A percentile compares a stretch with the other conserved stretches of the same genome.
phyloP scores from a whole-genome alignment of 2,329 filamentous ascomycete species.

The Botryosphaeria dothidea region DNA sequence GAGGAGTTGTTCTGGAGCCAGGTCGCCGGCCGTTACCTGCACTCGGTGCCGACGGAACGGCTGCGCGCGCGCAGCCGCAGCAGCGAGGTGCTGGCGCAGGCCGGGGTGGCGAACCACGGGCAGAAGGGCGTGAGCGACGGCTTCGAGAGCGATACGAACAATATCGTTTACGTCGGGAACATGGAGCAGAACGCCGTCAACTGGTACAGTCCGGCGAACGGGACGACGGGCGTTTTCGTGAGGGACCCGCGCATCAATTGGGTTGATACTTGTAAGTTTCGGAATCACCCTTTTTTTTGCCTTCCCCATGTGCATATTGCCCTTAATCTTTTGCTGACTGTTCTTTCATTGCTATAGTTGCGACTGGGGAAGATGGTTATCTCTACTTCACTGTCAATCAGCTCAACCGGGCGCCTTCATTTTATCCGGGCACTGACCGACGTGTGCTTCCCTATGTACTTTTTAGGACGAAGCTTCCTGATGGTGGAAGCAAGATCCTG shows the following conservation, averaged over 20 bases:
- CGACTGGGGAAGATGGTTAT: constrained; percentile 48
- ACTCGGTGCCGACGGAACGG: constrained; percentile 45
- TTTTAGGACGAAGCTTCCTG: constrained; percentile 43
- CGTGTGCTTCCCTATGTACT: constrained; percentile 46
- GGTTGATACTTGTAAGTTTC: constrained; percentile 50
- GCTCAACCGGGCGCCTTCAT: constrained; percentile 39
- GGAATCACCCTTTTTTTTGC: too few relatives aligned
- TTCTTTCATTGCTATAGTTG: constrained; percentile 27
- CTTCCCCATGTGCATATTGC: constrained; percentile 15
- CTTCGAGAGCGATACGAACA: constrained; percentile 54
- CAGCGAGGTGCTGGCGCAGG: constrained; percentile 48
- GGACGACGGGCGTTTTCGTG: constrained; percentile 45
- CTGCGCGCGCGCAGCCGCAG: constrained; percentile 41
- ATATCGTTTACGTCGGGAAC: constrained; percentile 51
- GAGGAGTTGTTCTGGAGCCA: constrained; percentile 49
- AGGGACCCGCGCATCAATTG: constrained; percentile 51
- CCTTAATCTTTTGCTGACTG: neutral
- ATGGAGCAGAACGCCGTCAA: constrained; percentile 51
- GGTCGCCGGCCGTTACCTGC: constrained; percentile 48
- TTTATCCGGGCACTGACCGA: constrained; percentile 46
- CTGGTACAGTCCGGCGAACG: constrained; percentile 49
- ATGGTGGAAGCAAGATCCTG: constrained; percentile 43
- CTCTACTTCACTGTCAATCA: constrained; percentile 58
- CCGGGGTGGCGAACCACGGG: constrained; percentile 44
- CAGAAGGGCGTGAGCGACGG: constrained; percentile 55